Percentiles rank a stretch among this genome's conserved stretches.
These are phyloP conservation scores for Apiotrichum akiyoshidainum DNA, from an alignment of 1,284 basidiomycete species.

Conservation along the genomic window DNA sequence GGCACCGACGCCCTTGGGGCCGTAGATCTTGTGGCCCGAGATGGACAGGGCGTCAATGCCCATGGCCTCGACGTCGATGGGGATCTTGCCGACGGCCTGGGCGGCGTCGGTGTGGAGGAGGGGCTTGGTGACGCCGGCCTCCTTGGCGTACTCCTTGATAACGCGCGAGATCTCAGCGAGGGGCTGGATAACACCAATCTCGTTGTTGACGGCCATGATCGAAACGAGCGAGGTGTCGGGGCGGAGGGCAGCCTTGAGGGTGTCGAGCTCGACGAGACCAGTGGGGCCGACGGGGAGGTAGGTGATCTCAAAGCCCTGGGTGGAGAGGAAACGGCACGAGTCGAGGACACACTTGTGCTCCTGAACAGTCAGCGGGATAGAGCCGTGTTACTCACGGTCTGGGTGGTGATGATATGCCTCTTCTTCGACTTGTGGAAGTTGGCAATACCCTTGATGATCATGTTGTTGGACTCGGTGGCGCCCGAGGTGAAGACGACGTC, in stretches of 20 bases:
- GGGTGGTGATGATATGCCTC: constrained; percentile 83
- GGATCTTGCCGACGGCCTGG: constrained; percentile 89
- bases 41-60: constrained; percentile 95
- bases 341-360: constrained; percentile 99
- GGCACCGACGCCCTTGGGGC: constrained; percentile 94
- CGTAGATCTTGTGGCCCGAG: constrained; percentile 97
- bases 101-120: constrained; percentile 98
- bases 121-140: constrained; percentile 72
- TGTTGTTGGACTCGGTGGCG: constrained; percentile 97
- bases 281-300: constrained; percentile 90
- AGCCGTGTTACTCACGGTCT: constrained; percentile 62
- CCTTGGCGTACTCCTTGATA: constrained; percentile 53
- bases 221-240: constrained; percentile 85
- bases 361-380: constrained; percentile 55
- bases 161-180: constrained; percentile 90
- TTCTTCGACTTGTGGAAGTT: constrained; percentile 89
- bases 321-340: constrained; percentile 89
- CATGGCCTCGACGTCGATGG: constrained; percentile 89
- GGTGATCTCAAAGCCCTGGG: constrained; percentile 97
- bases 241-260: constrained; percentile 75
- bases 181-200: constrained; percentile 98
- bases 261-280: constrained; percentile 74
- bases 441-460: constrained; percentile 95
- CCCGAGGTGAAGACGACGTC: constrained; percentile 98
- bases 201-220: constrained; percentile 99